phyloP scores from a whole-genome alignment of 75 land plant genomes.

The Gnetum montanum region DNA sequence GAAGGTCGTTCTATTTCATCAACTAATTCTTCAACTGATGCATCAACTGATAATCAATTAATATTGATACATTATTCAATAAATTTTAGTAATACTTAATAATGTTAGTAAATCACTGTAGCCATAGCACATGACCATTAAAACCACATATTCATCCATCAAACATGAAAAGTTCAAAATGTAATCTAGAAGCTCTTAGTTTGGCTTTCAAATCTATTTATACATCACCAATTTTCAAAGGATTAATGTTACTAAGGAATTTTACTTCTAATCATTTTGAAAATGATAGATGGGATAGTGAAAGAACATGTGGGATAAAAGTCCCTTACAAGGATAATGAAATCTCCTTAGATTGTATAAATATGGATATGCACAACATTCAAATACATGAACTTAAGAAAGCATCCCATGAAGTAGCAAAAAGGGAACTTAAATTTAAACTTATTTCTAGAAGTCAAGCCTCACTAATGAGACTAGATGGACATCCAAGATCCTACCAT shows the following conservation, averaged over 20 bases:
- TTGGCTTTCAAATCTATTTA: constrained; percentile 27
- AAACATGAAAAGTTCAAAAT: no score
- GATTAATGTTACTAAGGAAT: constrained; percentile 50
- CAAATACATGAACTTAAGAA: constrained; percentile 52
- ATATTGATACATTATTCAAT: no score
- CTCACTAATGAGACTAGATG: constrained; percentile 74
- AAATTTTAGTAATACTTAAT: no score
- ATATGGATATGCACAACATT: constrained; percentile 29
- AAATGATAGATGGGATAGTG: constrained; percentile 68
- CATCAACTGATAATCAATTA: no score
- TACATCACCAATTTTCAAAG: constrained; percentile 33
- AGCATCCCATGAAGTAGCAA: constrained; percentile 11
- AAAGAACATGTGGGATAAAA: constrained; percentile 60
- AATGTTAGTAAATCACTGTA: no score
- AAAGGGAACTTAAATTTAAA: constrained; percentile 31
- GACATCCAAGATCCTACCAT: constrained; percentile 79
- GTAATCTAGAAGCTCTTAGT: constrained; percentile 32
- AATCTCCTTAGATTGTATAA: constrained; percentile 12
- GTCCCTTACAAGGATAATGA: constrained; percentile 47
- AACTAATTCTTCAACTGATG: no score
- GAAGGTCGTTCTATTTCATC: no score
- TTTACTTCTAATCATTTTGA: constrained; percentile 87
- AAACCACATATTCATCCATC: no score
- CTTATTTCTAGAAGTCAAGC: constrained; percentile 40
- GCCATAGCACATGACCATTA: no score